A percentile compares a stretch with the other conserved stretches of the same genome.
Evolutionary conservation across 495 filamentous ascomycete genomes (phyloP).

Genomic region (Penicillium waksmanii): DNA sequence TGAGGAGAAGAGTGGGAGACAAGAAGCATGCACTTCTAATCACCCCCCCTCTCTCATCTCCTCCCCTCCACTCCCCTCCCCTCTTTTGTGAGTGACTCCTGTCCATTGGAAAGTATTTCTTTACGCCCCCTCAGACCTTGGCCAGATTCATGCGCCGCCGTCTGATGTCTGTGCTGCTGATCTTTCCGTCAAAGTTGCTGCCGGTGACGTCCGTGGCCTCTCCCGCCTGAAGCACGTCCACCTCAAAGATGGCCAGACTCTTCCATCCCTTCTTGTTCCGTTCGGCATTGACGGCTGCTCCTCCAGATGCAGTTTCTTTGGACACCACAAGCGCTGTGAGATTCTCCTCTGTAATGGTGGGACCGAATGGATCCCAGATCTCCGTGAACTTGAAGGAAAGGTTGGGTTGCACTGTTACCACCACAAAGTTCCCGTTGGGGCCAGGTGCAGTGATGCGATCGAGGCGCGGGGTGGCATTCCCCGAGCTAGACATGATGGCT

Average conservation of each 20-base stretch:
- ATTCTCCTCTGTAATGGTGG: slow-evolving; percentile 80
- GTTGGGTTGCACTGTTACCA: slow-evolving; percentile 48
- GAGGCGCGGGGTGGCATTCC: slow-evolving; percentile 29
- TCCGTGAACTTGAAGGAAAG: slow-evolving; percentile 72
- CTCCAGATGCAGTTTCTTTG: slow-evolving; percentile 84
- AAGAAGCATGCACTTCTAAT: background rate
- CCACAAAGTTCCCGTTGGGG: slow-evolving; percentile 55
- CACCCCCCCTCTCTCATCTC: no score
- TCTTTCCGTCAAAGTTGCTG: slow-evolving; percentile 73
- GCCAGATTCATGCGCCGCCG: slow-evolving; percentile 51
- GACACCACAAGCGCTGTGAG: slow-evolving; percentile 86
- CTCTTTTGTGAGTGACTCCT: background rate
- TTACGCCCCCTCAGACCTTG: slow-evolving; percentile 27
- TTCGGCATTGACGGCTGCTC: slow-evolving; percentile 79
- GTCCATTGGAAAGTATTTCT: background rate
- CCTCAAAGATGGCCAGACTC: slow-evolving; percentile 78
- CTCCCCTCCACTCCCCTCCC: background rate
- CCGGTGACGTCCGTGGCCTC: slow-evolving; percentile 53
- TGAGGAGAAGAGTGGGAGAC: background rate
- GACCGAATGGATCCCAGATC: slow-evolving; percentile 88
- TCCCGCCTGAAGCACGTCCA: slow-evolving; percentile 82
- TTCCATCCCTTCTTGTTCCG: slow-evolving; percentile 78
- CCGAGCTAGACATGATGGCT: slow-evolving; percentile 65
- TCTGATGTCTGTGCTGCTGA: slow-evolving; percentile 83
- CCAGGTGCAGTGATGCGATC: slow-evolving; percentile 43